Evolutionary conservation across 129 eudicot species (phyloP).

Genomic region (Gnaphalium uliginosum): DNA sequence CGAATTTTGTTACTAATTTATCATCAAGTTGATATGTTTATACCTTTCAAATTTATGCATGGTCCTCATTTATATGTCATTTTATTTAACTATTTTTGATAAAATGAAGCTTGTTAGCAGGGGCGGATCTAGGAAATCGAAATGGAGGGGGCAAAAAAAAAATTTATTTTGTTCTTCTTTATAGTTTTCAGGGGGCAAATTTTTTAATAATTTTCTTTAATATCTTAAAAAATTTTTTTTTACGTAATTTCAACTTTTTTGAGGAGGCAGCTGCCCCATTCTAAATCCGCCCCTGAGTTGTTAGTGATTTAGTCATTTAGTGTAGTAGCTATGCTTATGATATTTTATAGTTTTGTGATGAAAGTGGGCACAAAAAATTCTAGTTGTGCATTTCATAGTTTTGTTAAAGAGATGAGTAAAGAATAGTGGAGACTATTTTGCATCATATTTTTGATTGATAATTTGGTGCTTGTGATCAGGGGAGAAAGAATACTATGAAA

Average conservation of each 20-base stretch:
- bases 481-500: slow-evolving; percentile 70
- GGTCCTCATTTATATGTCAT: no score
- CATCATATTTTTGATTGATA: not conserved
- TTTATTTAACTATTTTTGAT: not conserved
- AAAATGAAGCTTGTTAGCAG: slow-evolving; percentile 17
- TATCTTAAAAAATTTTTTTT: no score
- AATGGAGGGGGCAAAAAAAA: no score
- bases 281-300: no score
- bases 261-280: no score
- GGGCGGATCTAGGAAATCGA: no score
- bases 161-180: no score
- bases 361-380: not conserved
- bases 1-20: not conserved
- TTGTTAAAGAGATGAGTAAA: not conserved
- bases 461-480: slow-evolving; percentile 38
- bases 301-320: not conserved
- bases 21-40: not conserved
- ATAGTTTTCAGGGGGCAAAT: no score
- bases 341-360: slow-evolving; percentile 12
- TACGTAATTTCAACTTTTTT: no score
- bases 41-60: not conserved
- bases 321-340: not conserved
- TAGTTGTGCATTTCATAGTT: slow-evolving; percentile 11
- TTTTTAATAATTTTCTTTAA: no score
- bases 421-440: not conserved